Conservation (phyloP, 2,329 filamentous ascomycete species). For the Fusarium avenaceum region DNA sequence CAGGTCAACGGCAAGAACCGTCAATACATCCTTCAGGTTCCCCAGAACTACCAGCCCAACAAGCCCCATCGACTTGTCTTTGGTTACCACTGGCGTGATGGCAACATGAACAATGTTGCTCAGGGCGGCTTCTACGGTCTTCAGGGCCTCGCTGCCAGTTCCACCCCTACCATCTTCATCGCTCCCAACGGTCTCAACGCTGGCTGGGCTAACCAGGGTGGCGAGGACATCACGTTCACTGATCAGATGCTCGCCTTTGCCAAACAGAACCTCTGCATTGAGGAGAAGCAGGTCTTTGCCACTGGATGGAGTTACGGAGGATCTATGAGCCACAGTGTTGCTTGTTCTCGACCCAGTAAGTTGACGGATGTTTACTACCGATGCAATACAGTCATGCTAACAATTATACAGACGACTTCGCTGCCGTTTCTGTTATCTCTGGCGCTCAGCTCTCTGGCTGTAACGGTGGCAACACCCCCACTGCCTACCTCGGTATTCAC, state of each 20-base stretch:
- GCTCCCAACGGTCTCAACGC: constrained; percentile 58
- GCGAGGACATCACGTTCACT: constrained; percentile 59
- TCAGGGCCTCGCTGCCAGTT: constrained; percentile 52
- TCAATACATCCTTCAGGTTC: constrained; percentile 57
- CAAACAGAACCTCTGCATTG: constrained; percentile 58
- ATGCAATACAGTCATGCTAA: not conserved
- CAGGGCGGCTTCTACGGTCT: constrained; percentile 59
- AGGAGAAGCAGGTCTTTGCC: constrained; percentile 58
- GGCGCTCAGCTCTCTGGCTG: constrained; percentile 54
- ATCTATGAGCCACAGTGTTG: constrained; percentile 58
- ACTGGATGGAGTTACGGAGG: constrained; percentile 62
- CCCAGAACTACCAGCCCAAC: constrained; percentile 48
- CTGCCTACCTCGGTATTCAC: constrained; percentile 58
- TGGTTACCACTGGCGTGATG: constrained; percentile 56
- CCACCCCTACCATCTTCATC: constrained; percentile 58
- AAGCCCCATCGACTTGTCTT: constrained; percentile 51
- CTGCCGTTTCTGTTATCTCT: constrained; percentile 56
- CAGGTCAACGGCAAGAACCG: constrained; percentile 51
- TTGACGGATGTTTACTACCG: accelerated
- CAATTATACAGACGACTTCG: constrained; percentile 45
- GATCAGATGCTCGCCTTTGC: constrained; percentile 56
- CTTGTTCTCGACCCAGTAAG: constrained; percentile 55
- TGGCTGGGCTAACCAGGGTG: constrained; percentile 59
- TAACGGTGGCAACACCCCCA: constrained; percentile 54
- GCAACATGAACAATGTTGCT: constrained; percentile 56